Base-by-base conservation (phyloP, 2,329 filamentous ascomycete genomes). In the Cladosporium cucumerinum region DNA sequence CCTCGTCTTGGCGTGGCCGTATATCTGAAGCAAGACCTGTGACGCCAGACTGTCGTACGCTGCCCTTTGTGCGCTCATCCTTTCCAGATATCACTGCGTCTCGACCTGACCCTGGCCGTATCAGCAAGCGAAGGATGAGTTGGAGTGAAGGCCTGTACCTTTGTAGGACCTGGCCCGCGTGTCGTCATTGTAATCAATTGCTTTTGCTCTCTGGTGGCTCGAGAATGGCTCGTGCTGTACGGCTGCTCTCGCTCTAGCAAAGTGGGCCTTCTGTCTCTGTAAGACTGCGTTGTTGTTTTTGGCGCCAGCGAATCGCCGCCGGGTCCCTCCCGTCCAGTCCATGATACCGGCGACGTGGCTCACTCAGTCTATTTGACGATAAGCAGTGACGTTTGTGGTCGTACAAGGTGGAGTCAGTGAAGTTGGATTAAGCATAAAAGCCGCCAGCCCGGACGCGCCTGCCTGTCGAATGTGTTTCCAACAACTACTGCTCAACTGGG, bases 281-380 rank as follows among this genome's bases (percentile, higher is more conserved):
- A 75, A 34, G 18, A 74, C 69, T 18, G 75, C 72, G 63, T 76
- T 77, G 65, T 74, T 73, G n/a, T 48, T 36, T 32, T 74, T 75
- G 57, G 75, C 76, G 21, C 64, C 59, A 21, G 70, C 70, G 59
- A 69, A 74, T 3, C 72, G 67, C n/a, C 69, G 68, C 34, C 72
- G 69, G 7, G 75, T 76, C 5, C 81, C 81, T 30, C 81, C 81
- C 0, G 79, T 82, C 81, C 81, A 83, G 63, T 82, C 82, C 81
- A 83, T 83, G 32, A 18, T 58, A 30, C 23, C 23, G 32, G 21
- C 30, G 32, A 39, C 26, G 36, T 25, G 59, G n/a, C 25, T 48
- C 30, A 16, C 32, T 52, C 48, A 34, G 14, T 16, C 10, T 26
- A 21, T 34, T n/a, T 32, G n/a, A 21, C 32, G 30, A 32, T 23